Evolutionary conservation across 805 yeast species (phyloP).

Genomic region (Starmerella cellae): DNA sequence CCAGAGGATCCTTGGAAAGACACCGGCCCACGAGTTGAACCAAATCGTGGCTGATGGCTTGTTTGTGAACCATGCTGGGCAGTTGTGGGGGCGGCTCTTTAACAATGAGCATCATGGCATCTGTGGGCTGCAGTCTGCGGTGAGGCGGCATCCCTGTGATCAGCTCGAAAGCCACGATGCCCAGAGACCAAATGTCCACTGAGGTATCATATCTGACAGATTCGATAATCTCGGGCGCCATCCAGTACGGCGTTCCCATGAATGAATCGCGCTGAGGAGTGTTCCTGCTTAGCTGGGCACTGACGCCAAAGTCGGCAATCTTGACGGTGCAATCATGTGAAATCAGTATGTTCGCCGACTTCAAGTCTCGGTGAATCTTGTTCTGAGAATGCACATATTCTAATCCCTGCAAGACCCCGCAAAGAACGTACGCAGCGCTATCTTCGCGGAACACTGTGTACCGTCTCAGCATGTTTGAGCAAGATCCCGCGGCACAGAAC

Average conservation of each 20-base stretch:
- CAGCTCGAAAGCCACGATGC: conserved; percentile 81
- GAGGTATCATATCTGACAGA: conserved; percentile 60
- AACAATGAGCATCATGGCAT: conserved; percentile 60
- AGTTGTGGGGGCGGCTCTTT: conserved; percentile 46
- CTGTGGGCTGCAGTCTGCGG: conserved; percentile 59
- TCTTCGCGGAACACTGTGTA: conserved; percentile 45
- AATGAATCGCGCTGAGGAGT: conserved; percentile 49
- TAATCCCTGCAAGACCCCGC: conserved; percentile 57
- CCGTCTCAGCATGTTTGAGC: conserved; percentile 50
- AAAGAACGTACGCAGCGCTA: conserved; percentile 46
- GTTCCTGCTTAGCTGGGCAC: conserved; percentile 60
- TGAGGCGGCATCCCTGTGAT: conserved; percentile 74
- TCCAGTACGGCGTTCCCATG: conserved; percentile 96
- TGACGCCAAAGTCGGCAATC: conserved; percentile 86
- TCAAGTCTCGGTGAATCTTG: conserved; percentile 80
- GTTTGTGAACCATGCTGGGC: conserved; percentile 17
- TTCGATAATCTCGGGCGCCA: conserved; percentile 94
- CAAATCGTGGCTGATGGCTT: conserved; percentile 21
- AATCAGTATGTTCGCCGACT: conserved; percentile 74
- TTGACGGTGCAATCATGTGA: conserved; percentile 60
- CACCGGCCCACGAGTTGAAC: conserved; percentile 52
- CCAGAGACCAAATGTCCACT: conserved; percentile 93
- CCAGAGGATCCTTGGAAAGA: conserved; percentile 48
- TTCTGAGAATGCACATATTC: conserved; percentile 60
- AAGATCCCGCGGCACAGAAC: conserved; percentile 89